phyloP scores from a whole-genome alignment of 495 filamentous ascomycete genomes.

The Hypoxylon intermedium region DNA sequence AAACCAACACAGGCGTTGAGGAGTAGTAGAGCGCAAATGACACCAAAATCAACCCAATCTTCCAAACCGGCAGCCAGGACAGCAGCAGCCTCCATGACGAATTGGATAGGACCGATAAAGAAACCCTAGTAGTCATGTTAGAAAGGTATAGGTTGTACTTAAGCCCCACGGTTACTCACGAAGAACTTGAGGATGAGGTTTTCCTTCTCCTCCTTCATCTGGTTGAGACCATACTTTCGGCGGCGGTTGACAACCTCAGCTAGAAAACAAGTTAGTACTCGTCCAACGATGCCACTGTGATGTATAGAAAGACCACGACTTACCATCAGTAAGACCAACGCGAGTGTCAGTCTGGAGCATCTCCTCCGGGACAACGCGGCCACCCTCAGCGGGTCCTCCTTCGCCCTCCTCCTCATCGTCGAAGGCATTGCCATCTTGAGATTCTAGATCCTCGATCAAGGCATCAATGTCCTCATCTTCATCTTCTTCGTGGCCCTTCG shows the following conservation, averaged over 20 bases:
- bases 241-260: constrained; percentile 71
- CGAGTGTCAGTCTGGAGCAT: constrained; percentile 74
- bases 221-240: constrained; percentile 83
- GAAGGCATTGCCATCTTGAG: constrained; percentile 68
- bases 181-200: constrained; percentile 86
- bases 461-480: constrained; percentile 78
- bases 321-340: constrained; percentile 68
- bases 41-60: constrained; percentile 84
- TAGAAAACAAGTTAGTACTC: too few species aligned
- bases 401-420: constrained; percentile 65
- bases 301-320: constrained; percentile 1
- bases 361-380: constrained; percentile 66
- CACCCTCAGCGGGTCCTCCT: constrained; percentile 56
- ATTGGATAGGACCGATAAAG: constrained; percentile 91
- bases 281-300: too few species aligned
- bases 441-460: constrained; percentile 84
- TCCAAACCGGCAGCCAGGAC: constrained; percentile 79
- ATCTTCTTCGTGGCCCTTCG: constrained; percentile 60
- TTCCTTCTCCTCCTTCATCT: constrained; percentile 88
- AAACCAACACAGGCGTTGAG: constrained; percentile 89
- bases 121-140: constrained; percentile 53
- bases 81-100: constrained; percentile 88
- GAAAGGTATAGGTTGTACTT: not conserved
- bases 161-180: constrained; percentile 28
- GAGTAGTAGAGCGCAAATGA: constrained; percentile 74